Conservation (phyloP, 2,329 filamentous ascomycete genomes). For the Clarireedia hainanense region DNA sequence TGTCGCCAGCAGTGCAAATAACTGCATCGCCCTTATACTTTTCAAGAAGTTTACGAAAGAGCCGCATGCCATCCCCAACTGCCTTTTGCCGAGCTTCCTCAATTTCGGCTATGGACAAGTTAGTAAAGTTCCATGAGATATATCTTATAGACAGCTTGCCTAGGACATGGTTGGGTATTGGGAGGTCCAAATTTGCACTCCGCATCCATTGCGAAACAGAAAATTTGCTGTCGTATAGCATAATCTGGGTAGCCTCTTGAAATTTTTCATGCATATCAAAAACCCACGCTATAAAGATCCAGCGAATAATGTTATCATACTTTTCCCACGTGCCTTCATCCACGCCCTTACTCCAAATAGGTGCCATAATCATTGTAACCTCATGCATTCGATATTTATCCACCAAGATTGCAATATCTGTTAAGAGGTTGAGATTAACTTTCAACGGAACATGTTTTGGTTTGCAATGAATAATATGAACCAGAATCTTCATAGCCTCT, state of each 20-base stretch:
- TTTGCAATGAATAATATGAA: background rate
- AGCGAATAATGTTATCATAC: background rate
- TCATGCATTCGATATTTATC: conserved; percentile 2
- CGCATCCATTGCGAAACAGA: background rate
- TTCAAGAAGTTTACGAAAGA: background rate
- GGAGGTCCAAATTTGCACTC: background rate
- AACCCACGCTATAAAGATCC: background rate
- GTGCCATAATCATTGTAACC: background rate
- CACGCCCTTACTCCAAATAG: background rate
- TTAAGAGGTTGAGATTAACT: background rate
- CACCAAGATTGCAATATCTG: background rate
- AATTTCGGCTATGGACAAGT: background rate
- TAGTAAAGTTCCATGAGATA: background rate
- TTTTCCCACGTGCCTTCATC: fast-evolving
- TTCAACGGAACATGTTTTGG: background rate
- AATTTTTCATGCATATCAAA: background rate
- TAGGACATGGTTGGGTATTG: background rate
- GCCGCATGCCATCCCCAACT: background rate
- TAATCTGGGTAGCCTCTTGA: background rate
- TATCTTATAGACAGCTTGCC: background rate
- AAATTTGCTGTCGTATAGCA: background rate
- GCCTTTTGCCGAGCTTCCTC: background rate
- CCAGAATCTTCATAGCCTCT: background rate
- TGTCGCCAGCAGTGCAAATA: background rate
- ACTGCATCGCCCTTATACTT: background rate